Evolutionary conservation across 306 rosid genomes (phyloP), one percentile per base, ranked within the genome.

Genomic region (Crataegus laevigata): DNA sequence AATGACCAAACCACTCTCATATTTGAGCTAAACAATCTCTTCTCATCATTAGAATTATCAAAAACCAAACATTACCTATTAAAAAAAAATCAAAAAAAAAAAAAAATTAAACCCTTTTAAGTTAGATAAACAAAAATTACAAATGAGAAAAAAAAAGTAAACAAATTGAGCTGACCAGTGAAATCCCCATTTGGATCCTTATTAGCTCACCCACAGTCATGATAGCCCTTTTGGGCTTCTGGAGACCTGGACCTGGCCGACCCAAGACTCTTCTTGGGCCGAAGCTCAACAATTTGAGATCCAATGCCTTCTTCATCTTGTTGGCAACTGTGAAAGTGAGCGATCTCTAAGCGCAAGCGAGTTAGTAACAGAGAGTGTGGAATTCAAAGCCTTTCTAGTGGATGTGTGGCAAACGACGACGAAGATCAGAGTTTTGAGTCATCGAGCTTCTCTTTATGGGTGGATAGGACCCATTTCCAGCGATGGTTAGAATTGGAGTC

Each of bases 101-200:
- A 64, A 45, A 42, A 68, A 42, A 24, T 13, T 18, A 68, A 22
- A 68, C 21, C 25, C 28, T 4, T 36, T 11, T 1, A 8, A 6
- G 52, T 17, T 71, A 60, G 82, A 82, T 78, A 79, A 70, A 74
- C 72, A 13, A 75, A 64, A 36, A 29, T 57, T 36, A 22, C 34
- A 18, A 40, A 47, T 17, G 28, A 24, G 24, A 65, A 21, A 17
- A 5, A 32, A 29, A 65, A 47, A 63, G 52, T 52, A 5, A 28
- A 38, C 1, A 19, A 69, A 75, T 58, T 22, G 25, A 71, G 11
- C 34, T 69, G 71, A 94, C 99, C 99, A 90, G 96, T 2, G 93
- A 89, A 85, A 94, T 97, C 88, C 88, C 84, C 99, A 94, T 94
- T 83, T 94, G 96, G 84, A 80, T 88, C 79, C 97, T 88, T 96